phyloP scores from a whole-genome alignment of 176 grass and related monocot species.

The Urochloa ruziziensis region DNA sequence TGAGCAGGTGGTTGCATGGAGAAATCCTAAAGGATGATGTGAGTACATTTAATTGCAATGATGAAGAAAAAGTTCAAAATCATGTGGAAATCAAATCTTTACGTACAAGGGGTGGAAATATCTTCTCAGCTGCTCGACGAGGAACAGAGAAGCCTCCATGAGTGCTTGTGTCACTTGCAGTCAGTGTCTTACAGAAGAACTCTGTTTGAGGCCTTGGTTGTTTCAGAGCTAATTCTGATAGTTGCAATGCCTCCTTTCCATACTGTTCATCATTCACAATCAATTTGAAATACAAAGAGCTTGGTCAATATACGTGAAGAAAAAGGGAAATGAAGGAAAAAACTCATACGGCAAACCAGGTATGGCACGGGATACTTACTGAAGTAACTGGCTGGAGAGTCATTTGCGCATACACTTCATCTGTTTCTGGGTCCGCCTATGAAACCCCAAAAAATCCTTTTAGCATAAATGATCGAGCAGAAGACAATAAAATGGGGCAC shows the following conservation, averaged over 20 bases:
- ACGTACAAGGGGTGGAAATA: constrained; percentile 60
- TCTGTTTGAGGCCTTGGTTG: constrained; percentile 57
- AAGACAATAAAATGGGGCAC: background rate
- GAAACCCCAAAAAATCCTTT: constrained; percentile 13
- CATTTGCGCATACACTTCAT: constrained; percentile 84
- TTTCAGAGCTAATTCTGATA: constrained; percentile 63
- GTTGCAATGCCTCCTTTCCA: constrained; percentile 57
- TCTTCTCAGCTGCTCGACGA: constrained; percentile 65
- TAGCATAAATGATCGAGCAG: constrained; percentile 11
- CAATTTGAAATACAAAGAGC: background rate
- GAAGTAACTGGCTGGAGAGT: constrained; percentile 66
- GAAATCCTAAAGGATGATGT: constrained; percentile 48
- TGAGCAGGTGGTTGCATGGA: constrained; percentile 63
- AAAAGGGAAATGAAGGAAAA: background rate
- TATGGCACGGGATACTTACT: background rate
- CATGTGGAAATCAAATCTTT: background rate
- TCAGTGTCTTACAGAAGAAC: constrained; percentile 77
- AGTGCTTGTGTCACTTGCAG: constrained; percentile 74
- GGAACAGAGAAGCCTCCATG: constrained; percentile 78
- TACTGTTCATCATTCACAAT: constrained; percentile 39
- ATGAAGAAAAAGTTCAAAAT: background rate
- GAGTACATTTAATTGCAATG: background rate
- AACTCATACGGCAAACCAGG: background rate
- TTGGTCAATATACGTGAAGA: background rate
- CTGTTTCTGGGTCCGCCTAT: constrained; percentile 70